Evolutionary conservation across 192 early-diverging fungal species (phyloP).

Genomic region (Entomortierella chlamydospora): DNA sequence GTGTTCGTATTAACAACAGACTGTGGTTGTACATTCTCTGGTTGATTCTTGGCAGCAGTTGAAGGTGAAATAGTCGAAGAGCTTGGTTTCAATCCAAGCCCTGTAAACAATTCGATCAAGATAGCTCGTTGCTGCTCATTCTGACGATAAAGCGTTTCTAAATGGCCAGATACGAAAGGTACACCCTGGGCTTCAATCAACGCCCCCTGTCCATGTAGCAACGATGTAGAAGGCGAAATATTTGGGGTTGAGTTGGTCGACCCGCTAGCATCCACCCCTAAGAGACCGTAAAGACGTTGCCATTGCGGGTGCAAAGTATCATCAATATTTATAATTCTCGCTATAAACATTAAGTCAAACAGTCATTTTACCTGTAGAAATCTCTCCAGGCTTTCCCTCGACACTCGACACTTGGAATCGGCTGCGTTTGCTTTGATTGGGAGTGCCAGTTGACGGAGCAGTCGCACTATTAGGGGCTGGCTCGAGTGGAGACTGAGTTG

Average conservation of each 20-base stretch:
- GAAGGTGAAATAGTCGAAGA: background rate
- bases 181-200: constrained; percentile 21
- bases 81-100: constrained; percentile 26
- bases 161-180: constrained; percentile 30
- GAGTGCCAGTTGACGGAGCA: constrained; percentile 11
- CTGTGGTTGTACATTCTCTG: background rate
- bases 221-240: constrained; percentile 53
- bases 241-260: constrained; percentile 51
- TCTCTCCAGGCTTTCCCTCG: constrained; percentile 18
- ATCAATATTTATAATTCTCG: no score
- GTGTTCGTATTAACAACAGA: background rate
- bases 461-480: constrained; percentile 5
- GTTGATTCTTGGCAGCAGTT: background rate
- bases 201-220: constrained; percentile 48
- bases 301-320: no score
- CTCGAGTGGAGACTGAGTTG: background rate
- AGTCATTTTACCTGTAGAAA: constrained; percentile 13
- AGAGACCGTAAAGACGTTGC: background rate
- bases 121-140: constrained; percentile 59
- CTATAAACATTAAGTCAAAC: no score
- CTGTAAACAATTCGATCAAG: constrained; percentile 47
- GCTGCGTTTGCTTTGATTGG: constrained; percentile 40
- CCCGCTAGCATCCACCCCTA: constrained; percentile 16
- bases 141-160: constrained; percentile 60
- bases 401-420: constrained; percentile 47